Percentiles rank a stretch among this genome's conserved stretches.
These are phyloP conservation scores for Grammothele lineata DNA, from an alignment of 768 basidiomycete species.

Conservation along the genomic window DNA sequence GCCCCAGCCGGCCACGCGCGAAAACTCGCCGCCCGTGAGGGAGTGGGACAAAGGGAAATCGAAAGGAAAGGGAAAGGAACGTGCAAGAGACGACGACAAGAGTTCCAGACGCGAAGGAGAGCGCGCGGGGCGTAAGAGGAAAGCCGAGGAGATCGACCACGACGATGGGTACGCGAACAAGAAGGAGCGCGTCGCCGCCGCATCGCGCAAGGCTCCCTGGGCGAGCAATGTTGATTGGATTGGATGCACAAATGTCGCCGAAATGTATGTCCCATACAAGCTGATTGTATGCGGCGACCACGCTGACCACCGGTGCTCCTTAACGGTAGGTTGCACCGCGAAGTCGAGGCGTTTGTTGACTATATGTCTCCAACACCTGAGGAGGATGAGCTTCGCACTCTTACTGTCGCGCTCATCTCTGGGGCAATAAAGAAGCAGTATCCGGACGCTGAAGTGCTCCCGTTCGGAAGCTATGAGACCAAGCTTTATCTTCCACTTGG, in stretches of 20 bases:
- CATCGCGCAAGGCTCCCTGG: constrained; percentile 63
- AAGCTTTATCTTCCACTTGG: constrained; percentile 90
- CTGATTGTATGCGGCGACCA: neutral
- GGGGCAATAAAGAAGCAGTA: constrained; percentile 60
- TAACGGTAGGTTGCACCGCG: constrained; percentile 69
- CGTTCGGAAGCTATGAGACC: constrained; percentile 93
- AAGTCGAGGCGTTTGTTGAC: constrained; percentile 78
- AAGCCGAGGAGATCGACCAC: constrained; percentile 41
- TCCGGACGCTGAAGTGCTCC: constrained; percentile 74
- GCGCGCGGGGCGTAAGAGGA: constrained; percentile 39
- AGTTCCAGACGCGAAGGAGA: constrained; percentile 6
- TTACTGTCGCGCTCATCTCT: constrained; percentile 67
- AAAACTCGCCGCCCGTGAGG: constrained; percentile 12
- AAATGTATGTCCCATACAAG: constrained; percentile 55
- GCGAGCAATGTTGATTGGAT: constrained; percentile 66
- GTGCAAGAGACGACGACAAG: neutral
- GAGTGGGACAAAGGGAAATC: constrained; percentile 25
- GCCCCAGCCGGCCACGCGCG: constrained; percentile 4
- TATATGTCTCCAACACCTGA: constrained; percentile 85
- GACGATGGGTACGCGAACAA: constrained; percentile 50
- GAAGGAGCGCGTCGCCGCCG: constrained; percentile 47
- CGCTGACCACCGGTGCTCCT: no score
- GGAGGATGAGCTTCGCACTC: constrained; percentile 82
- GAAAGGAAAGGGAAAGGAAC: constrained; percentile 7
- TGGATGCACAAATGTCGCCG: constrained; percentile 69